phyloP scores from a whole-genome alignment of 257 asterid species.

The Linaria vulgaris region DNA sequence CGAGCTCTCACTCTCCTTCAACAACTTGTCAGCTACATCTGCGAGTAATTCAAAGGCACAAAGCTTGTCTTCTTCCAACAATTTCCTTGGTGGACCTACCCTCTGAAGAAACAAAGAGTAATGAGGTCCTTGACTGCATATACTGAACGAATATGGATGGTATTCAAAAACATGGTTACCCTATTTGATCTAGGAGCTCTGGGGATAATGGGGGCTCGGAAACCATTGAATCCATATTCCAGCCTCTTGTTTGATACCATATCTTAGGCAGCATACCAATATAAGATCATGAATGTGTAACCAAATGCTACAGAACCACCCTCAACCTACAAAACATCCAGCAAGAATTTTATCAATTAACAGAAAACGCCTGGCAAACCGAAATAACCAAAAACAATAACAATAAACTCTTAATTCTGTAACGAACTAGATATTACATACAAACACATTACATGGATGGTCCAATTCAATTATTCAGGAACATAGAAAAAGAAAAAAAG shows the following conservation, averaged over 20 bases:
- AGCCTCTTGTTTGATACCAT: constrained; percentile 65
- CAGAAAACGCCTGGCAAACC: background rate
- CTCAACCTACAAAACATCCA: constrained; percentile 39
- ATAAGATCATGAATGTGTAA: constrained; percentile 36
- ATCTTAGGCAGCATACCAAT: constrained; percentile 55
- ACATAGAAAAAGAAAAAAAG: background rate
- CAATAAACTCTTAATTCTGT: background rate
- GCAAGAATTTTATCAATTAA: constrained; percentile 5
- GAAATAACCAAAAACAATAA: constrained; percentile 3
- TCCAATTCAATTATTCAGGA: background rate
- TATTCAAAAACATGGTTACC: constrained; percentile 41
- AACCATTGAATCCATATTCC: constrained; percentile 46
- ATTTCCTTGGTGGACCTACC: constrained; percentile 46
- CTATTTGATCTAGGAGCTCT: constrained; percentile 74
- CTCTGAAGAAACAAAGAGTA: constrained; percentile 44
- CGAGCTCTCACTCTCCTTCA: constrained; percentile 87
- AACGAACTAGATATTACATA: background rate
- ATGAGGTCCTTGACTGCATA: constrained; percentile 12
- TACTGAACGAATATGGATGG: constrained; percentile 15
- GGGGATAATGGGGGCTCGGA: constrained; percentile 51
- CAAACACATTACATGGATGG: background rate
- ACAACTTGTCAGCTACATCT: constrained; percentile 86
- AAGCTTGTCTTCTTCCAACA: constrained; percentile 50
- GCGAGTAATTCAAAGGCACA: constrained; percentile 96
- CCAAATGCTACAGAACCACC: constrained; percentile 19